Conservation (phyloP, 306 rosid species). For the Pyrus bretschneideri region DNA sequence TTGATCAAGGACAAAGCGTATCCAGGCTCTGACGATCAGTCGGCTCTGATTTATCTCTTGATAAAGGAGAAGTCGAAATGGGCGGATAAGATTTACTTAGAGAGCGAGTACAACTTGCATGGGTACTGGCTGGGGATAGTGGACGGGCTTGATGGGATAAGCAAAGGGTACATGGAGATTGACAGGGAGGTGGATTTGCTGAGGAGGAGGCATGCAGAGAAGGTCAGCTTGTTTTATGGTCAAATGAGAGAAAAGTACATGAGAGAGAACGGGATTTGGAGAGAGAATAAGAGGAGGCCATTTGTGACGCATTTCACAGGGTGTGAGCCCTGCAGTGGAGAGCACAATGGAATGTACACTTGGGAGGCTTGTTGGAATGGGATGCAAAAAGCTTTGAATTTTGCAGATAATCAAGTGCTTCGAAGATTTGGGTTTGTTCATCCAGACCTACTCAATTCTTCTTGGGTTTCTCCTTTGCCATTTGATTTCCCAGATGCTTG, state of each 20-base stretch:
- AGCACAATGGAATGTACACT: slow-evolving; percentile 46
- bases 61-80: slow-evolving; percentile 40
- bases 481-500: slow-evolving; percentile 49
- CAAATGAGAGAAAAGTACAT: slow-evolving; percentile 39
- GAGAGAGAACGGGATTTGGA: slow-evolving; percentile 27
- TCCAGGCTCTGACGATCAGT: slow-evolving; percentile 85
- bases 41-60: slow-evolving; percentile 66
- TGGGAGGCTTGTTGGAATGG: slow-evolving; percentile 69
- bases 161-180: slow-evolving; percentile 25
- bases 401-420: slow-evolving; percentile 81
- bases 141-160: slow-evolving; percentile 30
- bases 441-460: slow-evolving; percentile 32
- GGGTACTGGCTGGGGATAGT: slow-evolving; percentile 77
- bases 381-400: slow-evolving; percentile 62
- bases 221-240: slow-evolving; percentile 50
- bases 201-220: slow-evolving; percentile 75
- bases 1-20: slow-evolving; percentile 61
- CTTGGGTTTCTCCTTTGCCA: slow-evolving; percentile 36
- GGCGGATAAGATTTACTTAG: slow-evolving; percentile 66
- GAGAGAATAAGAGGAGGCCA: slow-evolving; percentile 57
- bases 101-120: slow-evolving; percentile 54
- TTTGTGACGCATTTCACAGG: slow-evolving; percentile 88
- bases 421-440: slow-evolving; percentile 51
- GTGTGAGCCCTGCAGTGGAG: slow-evolving; percentile 86
- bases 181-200: slow-evolving; percentile 25